Conservation (phyloP, 805 yeast species). For the Starmerella stigmatis region DNA sequence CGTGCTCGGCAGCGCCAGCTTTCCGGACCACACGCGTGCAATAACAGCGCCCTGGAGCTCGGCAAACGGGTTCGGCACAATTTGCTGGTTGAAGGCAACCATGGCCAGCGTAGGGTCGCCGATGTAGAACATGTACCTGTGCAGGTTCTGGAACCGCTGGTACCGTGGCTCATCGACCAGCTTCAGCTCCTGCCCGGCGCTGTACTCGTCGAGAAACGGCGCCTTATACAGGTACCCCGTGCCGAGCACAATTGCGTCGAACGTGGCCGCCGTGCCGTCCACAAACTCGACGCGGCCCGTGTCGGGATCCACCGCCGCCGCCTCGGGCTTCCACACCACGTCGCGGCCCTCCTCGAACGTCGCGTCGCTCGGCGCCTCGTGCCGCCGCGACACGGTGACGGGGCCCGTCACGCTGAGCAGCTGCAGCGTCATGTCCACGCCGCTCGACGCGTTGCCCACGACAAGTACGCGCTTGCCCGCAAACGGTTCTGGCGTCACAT, state of each 20-base stretch:
- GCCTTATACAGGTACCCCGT: constrained; percentile 63
- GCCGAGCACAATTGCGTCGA: constrained; percentile 55
- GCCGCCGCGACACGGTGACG: constrained; percentile 43
- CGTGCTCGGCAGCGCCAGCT: constrained; percentile 40
- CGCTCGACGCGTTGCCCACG: constrained; percentile 72
- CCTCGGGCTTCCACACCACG: constrained; percentile 33
- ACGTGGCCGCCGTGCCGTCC: constrained; percentile 39
- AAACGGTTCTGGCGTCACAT: constrained; percentile 39
- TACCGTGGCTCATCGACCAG: constrained; percentile 33
- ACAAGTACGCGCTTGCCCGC: constrained; percentile 42
- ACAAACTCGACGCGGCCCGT: constrained; percentile 37
- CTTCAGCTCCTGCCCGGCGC: constrained; percentile 7
- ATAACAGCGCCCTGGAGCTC: constrained; percentile 57
- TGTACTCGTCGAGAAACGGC: constrained; percentile 44
- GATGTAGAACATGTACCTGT: constrained; percentile 48
- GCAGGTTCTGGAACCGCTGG: constrained; percentile 41
- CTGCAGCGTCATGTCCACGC: constrained; percentile 61
- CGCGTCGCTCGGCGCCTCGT: constrained; percentile 32
- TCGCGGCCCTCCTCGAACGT: constrained; percentile 31
- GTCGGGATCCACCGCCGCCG: constrained; percentile 31
- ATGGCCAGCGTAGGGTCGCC: constrained; percentile 56
- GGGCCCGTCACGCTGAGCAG: constrained; percentile 37
- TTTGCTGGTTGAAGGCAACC: constrained; percentile 38
- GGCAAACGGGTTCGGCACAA: constrained; percentile 29
- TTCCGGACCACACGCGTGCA: constrained; percentile 50